Conservation (phyloP, 164 flowering plant species). For the Hamamelis virginiana region DNA sequence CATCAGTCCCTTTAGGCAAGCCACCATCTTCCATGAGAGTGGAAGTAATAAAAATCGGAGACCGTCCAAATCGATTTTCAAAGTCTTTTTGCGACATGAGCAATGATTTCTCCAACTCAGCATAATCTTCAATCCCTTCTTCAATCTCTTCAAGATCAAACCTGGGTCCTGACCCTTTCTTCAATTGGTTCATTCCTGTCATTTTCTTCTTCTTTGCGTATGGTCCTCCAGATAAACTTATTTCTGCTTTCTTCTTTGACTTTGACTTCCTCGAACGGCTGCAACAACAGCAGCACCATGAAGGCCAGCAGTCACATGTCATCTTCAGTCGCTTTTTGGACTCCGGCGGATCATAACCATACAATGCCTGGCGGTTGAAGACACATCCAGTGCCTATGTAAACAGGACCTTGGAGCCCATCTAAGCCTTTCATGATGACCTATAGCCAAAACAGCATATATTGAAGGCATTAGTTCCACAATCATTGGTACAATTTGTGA, state of each 20-base stretch:
- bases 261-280: constrained; percentile 57
- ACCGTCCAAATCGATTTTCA: constrained; percentile 86
- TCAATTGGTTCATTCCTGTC: constrained; percentile 48
- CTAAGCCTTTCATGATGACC: constrained; percentile 44
- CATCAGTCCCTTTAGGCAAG: constrained; percentile 70
- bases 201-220: constrained; percentile 62
- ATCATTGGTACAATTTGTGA: no score
- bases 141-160: constrained; percentile 91
- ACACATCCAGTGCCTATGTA: constrained; percentile 93
- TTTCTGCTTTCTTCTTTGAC: constrained; percentile 61
- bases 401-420: constrained; percentile 81
- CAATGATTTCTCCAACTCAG: constrained; percentile 83
- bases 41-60: constrained; percentile 84
- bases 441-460: constrained; percentile 23
- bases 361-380: constrained; percentile 81
- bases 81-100: constrained; percentile 93
- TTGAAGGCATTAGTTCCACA: background rate
- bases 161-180: constrained; percentile 50
- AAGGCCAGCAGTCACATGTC: constrained; percentile 97
- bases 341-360: constrained; percentile 89
- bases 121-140: constrained; percentile 93
- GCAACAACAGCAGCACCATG: constrained; percentile 82
- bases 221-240: constrained; percentile 35
- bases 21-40: constrained; percentile 90
- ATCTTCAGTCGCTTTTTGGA: constrained; percentile 77